Conservation (phyloP, 148 eudicot genomes). For the Rhododendron griersonianum region DNA sequence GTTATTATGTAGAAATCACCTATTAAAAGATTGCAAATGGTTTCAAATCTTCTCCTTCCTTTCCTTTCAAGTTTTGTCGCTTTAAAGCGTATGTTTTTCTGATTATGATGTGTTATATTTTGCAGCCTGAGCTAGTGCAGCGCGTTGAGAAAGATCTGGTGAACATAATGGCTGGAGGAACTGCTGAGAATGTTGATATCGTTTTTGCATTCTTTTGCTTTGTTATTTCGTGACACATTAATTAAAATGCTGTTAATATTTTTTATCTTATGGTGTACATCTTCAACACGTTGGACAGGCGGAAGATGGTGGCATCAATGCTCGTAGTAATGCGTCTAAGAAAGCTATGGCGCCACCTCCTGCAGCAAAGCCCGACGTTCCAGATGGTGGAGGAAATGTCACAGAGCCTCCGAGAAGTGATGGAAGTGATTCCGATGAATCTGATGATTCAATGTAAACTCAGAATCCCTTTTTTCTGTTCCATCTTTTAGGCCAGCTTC, state of each 20-base stretch:
- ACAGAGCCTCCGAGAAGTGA: constrained; percentile 46
- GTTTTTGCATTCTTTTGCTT: constrained; percentile 20
- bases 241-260: no score
- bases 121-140: constrained; percentile 91
- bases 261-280: constrained; percentile 20
- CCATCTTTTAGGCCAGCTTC: background rate
- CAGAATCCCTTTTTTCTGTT: background rate
- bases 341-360: constrained; percentile 53
- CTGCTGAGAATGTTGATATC: constrained; percentile 61
- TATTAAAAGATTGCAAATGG: background rate
- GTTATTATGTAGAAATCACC: background rate
- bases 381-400: constrained; percentile 40
- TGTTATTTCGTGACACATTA: constrained; percentile 39
- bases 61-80: background rate
- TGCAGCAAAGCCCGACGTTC: constrained; percentile 47
- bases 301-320: constrained; percentile 30
- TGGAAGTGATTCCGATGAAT: constrained; percentile 73
- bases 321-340: constrained; percentile 38
- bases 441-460: constrained; percentile 66
- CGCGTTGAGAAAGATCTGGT: constrained; percentile 79
- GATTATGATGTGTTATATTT: constrained; percentile 3
- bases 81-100: background rate
- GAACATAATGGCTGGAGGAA: constrained; percentile 87
- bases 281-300: constrained; percentile 40
- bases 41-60: background rate